Percentiles rank a stretch among this genome's conserved stretches.
Conservation (phyloP, 2,329 filamentous ascomycete species). For the Aspergillus awamori region DNA sequence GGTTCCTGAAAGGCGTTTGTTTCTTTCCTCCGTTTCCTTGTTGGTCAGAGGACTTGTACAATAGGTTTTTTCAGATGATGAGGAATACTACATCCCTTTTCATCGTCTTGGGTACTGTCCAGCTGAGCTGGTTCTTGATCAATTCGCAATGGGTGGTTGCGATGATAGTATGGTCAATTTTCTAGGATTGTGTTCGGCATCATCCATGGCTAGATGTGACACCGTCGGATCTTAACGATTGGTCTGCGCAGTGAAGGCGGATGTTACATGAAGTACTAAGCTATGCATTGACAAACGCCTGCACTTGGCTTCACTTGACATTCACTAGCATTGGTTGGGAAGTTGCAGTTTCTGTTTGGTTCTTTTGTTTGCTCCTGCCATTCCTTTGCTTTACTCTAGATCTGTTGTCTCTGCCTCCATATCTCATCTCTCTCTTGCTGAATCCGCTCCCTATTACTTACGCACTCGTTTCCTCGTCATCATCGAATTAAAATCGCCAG, state of each 20-base stretch:
- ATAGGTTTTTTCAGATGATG: slow-evolving; percentile 11
- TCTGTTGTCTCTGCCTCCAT: background rate
- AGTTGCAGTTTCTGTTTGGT: slow-evolving; percentile 6
- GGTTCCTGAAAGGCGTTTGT: slow-evolving; percentile 33
- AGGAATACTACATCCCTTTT: background rate
- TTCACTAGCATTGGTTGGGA: background rate
- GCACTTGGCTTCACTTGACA: background rate
- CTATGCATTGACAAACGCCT: slow-evolving; percentile 4
- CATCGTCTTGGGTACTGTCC: background rate
- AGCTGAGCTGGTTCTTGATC: background rate
- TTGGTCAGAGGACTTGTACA: slow-evolving; percentile 17
- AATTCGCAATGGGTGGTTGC: background rate
- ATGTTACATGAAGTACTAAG: background rate
- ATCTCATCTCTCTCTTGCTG: background rate
- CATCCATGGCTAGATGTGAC: background rate
- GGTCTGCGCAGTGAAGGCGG: background rate
- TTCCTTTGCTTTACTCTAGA: background rate
- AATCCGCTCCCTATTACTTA: background rate
- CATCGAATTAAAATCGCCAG: slow-evolving; percentile 20
- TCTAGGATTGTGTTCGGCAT: background rate
- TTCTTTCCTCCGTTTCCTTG: slow-evolving; percentile 3
- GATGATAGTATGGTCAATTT: too few species aligned
- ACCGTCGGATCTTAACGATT: background rate
- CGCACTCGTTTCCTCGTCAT: background rate
- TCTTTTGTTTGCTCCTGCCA: background rate